These are phyloP conservation scores for Aspergillus indologenus DNA, from an alignment of 495 filamentous ascomycete species.

Conservation along the genomic window DNA sequence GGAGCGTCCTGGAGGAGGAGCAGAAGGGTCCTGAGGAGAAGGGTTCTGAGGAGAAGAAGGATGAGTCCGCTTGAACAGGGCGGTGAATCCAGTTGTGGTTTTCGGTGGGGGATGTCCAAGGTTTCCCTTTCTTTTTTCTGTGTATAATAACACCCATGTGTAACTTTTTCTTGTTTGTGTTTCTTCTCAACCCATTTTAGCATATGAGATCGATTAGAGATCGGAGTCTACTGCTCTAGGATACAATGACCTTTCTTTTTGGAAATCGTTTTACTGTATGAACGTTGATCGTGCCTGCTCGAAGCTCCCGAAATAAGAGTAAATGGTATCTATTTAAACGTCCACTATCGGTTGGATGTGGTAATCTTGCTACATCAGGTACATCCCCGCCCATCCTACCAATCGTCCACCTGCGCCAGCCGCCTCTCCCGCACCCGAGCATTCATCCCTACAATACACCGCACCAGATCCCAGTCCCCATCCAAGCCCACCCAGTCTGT, in stretches of 20 bases:
- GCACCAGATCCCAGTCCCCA: conserved; percentile 91
- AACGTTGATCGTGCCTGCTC: too few relatives aligned
- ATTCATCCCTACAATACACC: conserved; percentile 91
- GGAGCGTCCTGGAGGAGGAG: conserved; percentile 74
- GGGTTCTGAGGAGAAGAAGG: conserved; percentile 35
- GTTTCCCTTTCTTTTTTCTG: conserved; percentile 18
- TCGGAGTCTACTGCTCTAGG: conserved; percentile 11
- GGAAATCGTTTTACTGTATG: neutral
- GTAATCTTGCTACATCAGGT: neutral
- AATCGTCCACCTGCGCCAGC: conserved; percentile 12
- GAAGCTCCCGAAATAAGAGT: too few relatives aligned
- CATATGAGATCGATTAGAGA: conserved; percentile 13
- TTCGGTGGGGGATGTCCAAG: neutral
- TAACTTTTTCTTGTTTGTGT: conserved; percentile 15
- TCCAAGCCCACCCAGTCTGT: conserved; percentile 88
- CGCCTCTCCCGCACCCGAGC: conserved; percentile 60
- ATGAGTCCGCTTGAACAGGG: conserved; percentile 25
- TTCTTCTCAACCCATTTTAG: conserved; percentile 14
- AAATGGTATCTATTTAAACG: too few relatives aligned
- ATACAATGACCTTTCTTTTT: conserved; percentile 7
- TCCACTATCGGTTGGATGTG: too few relatives aligned
- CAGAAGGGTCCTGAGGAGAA: conserved; percentile 37
- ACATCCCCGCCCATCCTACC: conserved; percentile 14
- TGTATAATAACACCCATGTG: conserved; percentile 39
- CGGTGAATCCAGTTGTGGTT: neutral